Percentiles rank a stretch among this genome's conserved stretches.
Evolutionary conservation across 73 alveolate species (phyloP).

Genomic region (Tetrahymena thermophila): DNA sequence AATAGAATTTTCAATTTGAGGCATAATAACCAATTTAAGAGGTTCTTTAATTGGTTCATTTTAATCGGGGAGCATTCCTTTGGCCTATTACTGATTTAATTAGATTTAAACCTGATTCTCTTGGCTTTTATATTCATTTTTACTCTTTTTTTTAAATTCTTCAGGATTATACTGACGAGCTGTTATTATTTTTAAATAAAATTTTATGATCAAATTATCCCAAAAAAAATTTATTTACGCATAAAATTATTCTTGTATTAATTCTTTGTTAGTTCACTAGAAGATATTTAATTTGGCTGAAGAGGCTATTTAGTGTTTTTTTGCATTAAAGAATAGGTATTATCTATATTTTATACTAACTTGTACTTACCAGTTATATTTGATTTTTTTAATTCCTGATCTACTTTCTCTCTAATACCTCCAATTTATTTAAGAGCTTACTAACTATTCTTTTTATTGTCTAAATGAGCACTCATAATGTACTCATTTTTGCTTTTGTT

Average conservation of each 20-base stretch:
- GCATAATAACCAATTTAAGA: too few relatives aligned
- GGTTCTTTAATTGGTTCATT: not conserved
- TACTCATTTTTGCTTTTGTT: not conserved
- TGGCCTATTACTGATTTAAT: not conserved
- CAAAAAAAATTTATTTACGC: not conserved
- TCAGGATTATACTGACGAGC: not conserved
- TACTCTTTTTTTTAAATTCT: not conserved
- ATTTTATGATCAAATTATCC: not conserved
- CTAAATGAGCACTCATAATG: not conserved
- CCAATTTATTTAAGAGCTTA: not conserved
- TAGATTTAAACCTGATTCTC: not conserved
- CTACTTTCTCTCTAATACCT: not conserved
- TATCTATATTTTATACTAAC: not conserved
- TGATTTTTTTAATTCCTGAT: not conserved
- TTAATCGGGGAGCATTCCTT: not conserved
- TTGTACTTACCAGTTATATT: not conserved
- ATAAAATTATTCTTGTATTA: not conserved
- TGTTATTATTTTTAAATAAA: not conserved
- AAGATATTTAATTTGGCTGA: not conserved
- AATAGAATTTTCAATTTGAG: not conserved
- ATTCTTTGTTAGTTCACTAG: not conserved
- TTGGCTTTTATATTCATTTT: not conserved
- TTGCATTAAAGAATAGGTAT: not conserved
- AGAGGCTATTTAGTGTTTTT: not conserved
- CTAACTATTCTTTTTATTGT: not conserved